phyloP scores from a whole-genome alignment of 768 basidiomycete genomes.

The Hericium coralloides region DNA sequence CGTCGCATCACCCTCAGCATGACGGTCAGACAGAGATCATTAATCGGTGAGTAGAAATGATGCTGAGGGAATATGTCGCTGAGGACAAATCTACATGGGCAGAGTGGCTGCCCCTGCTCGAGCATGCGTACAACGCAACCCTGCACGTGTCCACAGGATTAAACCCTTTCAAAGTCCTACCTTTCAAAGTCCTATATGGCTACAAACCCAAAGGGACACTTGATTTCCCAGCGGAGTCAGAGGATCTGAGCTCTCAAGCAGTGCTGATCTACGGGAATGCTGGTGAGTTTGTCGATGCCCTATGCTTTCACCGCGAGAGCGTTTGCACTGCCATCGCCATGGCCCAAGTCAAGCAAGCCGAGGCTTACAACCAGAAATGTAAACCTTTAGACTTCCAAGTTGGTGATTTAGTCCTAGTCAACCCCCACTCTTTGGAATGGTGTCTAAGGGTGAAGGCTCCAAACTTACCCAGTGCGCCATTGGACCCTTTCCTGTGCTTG shows the following conservation, averaged over 20 bases:
- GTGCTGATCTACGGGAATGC: background rate
- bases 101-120: background rate
- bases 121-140: conserved; percentile 11
- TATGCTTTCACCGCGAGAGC: background rate
- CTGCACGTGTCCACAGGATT: conserved; percentile 8
- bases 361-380: conserved; percentile 12
- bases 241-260: background rate
- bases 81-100: background rate
- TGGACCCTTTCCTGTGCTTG: conserved; percentile 18
- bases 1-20: conserved; percentile 2
- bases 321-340: conserved; percentile 9
- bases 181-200: conserved; percentile 14
- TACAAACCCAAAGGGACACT: conserved; percentile 3
- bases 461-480: conserved; percentile 13
- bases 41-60: background rate
- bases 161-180: conserved; percentile 12
- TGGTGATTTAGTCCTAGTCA: conserved; percentile 16
- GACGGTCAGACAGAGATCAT: background rate
- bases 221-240: background rate
- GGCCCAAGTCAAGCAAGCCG: conserved; percentile 9
- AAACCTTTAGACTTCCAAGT: conserved; percentile 9
- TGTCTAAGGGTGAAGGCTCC: conserved; percentile 13
- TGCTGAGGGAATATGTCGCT: background rate
- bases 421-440: conserved; percentile 14
- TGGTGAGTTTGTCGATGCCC: background rate